Evolutionary conservation across 2,329 filamentous ascomycete species (phyloP), one percentile per base, ranked within the genome.

Genomic region (Fusarium phyllophilum): DNA sequence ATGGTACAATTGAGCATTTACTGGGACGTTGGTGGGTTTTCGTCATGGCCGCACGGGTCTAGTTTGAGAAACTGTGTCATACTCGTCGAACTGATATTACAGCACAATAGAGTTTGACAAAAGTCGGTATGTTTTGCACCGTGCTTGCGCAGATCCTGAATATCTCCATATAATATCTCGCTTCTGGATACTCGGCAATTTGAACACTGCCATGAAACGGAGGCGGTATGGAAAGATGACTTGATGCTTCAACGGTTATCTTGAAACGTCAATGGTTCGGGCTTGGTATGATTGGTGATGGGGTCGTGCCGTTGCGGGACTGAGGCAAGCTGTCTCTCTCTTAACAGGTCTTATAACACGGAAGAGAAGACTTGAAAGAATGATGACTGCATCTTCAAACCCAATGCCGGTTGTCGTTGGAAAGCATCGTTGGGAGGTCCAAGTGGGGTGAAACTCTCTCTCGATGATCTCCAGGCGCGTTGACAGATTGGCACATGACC

Each of bases 251-350:
- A 31, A 48, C 13, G 6, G 17, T 29, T 6, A 13, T 34, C 42
- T 56, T 31, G 56, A 69, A 64, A 68, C 66, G 46, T 38, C 36
- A 51, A 56, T 31, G 26, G 65, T 68, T 10, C n/a, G 38, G 42
- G 44, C 29, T 20, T 18, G 36, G 46, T 46, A 52, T 68, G 42
- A 49, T 51, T 34, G 38, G 24, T 18, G 18, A 51, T 44, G 42
- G 48, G 38, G 33, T 22, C 6, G 24, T 26, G 36, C 18, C 33
- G 34, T 29, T 22, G 15, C n/a, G 48, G 34, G 42, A 39, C 48
- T 36, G 24, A 48, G 29, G 42, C 54, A 9, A 42, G 17, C 22
- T 14, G 12, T 38, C 15, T 7, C 17, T 13, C 18, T 38, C 34
- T 7, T n/a, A 10, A 33, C 31, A 58, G 51, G 36, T 12, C 39